Base-by-base conservation (phyloP, 768 basidiomycete genomes). In the Russula sp. region DNA sequence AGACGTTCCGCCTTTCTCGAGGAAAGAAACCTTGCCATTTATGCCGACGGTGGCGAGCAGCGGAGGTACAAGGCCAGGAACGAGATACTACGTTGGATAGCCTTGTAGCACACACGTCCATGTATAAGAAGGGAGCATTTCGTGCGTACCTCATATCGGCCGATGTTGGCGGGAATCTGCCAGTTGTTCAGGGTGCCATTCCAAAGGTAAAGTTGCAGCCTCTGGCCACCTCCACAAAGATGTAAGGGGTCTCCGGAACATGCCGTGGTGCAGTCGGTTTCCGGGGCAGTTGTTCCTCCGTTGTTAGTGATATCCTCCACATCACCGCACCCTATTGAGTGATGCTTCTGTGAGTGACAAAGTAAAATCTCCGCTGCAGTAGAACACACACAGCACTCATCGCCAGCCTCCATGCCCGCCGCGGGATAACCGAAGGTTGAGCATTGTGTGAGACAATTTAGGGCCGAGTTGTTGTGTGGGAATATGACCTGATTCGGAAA, bases 1-100 rank as follows among this genome's bases (percentile, higher is more conserved):
- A 62, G 79, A 80, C 28, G 89, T 90, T 10, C 88, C 87, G 3
- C 60, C 75, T 72, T 92, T 92, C 73, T 92, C 90, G 8, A 92
- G 76, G 76, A 92, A 89, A 1, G 85, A 82, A 54, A 92, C 85
- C 71, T 92, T 92, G 78, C 88, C 85, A 77, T 92, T 92, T 74
- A 88, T 79, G 1, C 90, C 89, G 36, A 92, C 76, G 0, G 90
- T 91, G 3, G 87, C 84, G 42, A 90, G 82, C 62, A 91, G 76
- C 3, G 89, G 90, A 13, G 90, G 84, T 57, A 89, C 80, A 38
- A 90, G 79, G 1, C 90, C 89, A 0, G 78, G 76, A 20, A 83
- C 75, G 36, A 83, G 72, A 69, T 78, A 79, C 79, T 82, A 26
- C 10, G 56, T 20, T 38, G n/a, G 8, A 56, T 38, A 2, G 20